Conservation (phyloP, 2,329 filamentous ascomycete species). For the Capronia coronata region DNA sequence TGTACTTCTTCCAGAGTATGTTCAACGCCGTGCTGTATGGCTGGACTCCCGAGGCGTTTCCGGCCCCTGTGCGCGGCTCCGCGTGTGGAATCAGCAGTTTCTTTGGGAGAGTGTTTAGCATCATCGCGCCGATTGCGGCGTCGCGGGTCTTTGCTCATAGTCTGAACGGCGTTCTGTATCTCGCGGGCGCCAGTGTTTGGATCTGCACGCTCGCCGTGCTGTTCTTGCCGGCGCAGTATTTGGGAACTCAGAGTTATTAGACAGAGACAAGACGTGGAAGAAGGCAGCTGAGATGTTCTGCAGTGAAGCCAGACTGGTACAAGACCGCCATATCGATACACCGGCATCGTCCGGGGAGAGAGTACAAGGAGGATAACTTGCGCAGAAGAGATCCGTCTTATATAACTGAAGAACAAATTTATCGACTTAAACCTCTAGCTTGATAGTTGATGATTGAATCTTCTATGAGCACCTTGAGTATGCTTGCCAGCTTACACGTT, state of each 20-base stretch:
- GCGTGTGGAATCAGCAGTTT: conserved; percentile 53
- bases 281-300: too few relatives aligned
- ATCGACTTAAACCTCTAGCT: too few relatives aligned
- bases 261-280: neutral
- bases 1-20: conserved; percentile 49
- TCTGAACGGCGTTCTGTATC: conserved; percentile 49
- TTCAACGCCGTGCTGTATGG: conserved; percentile 49
- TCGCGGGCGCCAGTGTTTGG: conserved; percentile 42
- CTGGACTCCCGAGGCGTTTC: conserved; percentile 49
- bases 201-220: conserved; percentile 26
- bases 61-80: conserved; percentile 47
- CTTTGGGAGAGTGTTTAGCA: conserved; percentile 54
- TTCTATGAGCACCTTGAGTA: too few relatives aligned
- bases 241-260: conserved; percentile 23
- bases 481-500: too few relatives aligned
- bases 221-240: conserved; percentile 23
- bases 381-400: too few relatives aligned
- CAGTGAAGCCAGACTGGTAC: too few relatives aligned
- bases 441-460: too few relatives aligned
- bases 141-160: conserved; percentile 39
- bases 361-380: too few relatives aligned
- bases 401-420: too few relatives aligned
- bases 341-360: too few relatives aligned
- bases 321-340: too few relatives aligned
- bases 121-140: conserved; percentile 52